A percentile compares a stretch with the other conserved stretches of the same genome.
Conservation (phyloP, 345 rosid genomes). For the Pelargonium nanum region DNA sequence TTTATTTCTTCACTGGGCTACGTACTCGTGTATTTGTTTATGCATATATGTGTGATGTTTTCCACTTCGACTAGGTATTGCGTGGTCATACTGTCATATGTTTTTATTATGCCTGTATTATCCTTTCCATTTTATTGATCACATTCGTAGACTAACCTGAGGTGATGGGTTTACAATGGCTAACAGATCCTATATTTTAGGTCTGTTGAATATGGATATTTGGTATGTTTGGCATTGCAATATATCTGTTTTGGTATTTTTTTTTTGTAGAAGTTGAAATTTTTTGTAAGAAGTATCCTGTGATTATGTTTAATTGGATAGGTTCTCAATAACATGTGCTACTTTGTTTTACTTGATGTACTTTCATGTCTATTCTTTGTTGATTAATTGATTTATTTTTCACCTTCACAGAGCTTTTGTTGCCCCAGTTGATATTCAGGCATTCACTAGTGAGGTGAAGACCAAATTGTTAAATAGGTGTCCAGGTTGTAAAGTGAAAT, state of each 20-base stretch:
- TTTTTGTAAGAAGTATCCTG: no score
- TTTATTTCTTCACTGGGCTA: not conserved
- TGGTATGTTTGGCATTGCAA: no score
- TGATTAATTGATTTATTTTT: constrained; percentile 3
- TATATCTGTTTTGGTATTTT: no score
- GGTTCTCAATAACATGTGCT: not conserved
- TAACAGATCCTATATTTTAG: not conserved
- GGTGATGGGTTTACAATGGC: no score
- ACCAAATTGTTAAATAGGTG: constrained; percentile 46
- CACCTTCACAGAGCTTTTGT: constrained; percentile 65
- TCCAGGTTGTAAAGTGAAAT: constrained; percentile 59
- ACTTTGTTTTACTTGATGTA: not conserved
- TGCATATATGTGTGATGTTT: not conserved
- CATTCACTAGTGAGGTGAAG: constrained; percentile 70
- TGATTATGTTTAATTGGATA: no score
- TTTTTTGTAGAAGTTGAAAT: no score
- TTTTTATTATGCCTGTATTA: not conserved
- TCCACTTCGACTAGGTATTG: not conserved
- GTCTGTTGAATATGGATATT: no score
- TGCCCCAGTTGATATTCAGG: constrained; percentile 69
- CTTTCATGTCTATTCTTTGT: not conserved
- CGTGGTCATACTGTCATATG: not conserved
- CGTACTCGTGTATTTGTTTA: not conserved
- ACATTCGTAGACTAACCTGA: not conserved
- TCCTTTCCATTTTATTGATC: not conserved